Percentiles rank a stretch among this genome's conserved stretches.
phyloP scores from a whole-genome alignment of 495 filamentous ascomycete genomes.

The Penicillium paxilli region DNA sequence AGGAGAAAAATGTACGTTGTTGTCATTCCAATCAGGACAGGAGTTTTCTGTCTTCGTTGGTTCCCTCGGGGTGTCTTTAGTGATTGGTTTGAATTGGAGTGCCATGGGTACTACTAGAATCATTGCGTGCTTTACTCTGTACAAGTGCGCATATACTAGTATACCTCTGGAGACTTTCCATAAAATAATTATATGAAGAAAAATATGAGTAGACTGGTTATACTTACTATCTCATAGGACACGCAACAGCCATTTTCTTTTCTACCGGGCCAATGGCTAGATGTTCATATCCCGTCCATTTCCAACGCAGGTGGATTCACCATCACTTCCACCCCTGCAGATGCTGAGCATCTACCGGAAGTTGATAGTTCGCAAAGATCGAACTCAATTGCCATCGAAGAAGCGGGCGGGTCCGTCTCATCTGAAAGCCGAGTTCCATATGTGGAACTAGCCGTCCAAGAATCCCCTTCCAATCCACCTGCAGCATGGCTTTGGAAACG shows the following conservation, averaged over 20 bases:
- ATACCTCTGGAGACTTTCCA: neutral
- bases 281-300: conserved; percentile 69
- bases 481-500: conserved; percentile 76
- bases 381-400: conserved; percentile 17
- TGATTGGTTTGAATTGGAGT: neutral
- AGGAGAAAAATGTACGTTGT: conserved; percentile 23
- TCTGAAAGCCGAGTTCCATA: conserved; percentile 41
- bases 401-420: conserved; percentile 20
- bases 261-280: conserved; percentile 88
- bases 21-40: neutral
- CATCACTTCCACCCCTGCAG: conserved; percentile 72
- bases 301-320: conserved; percentile 79
- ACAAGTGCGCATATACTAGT: neutral
- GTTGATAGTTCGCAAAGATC: conserved; percentile 21
- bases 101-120: neutral
- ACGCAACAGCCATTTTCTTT: conserved; percentile 50
- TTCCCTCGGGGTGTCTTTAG: neutral
- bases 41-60: neutral
- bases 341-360: conserved; percentile 33
- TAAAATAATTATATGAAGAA: too few relatives aligned
- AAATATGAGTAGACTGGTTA: neutral
- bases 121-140: neutral
- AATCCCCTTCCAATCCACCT: conserved; percentile 63
- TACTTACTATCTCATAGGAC: conserved; percentile 9
- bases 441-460: conserved; percentile 74